Evolutionary conservation across 2,329 filamentous ascomycete species (phyloP), one percentile per base, ranked within the genome.

Genomic region (Talaromyces islandicus): DNA sequence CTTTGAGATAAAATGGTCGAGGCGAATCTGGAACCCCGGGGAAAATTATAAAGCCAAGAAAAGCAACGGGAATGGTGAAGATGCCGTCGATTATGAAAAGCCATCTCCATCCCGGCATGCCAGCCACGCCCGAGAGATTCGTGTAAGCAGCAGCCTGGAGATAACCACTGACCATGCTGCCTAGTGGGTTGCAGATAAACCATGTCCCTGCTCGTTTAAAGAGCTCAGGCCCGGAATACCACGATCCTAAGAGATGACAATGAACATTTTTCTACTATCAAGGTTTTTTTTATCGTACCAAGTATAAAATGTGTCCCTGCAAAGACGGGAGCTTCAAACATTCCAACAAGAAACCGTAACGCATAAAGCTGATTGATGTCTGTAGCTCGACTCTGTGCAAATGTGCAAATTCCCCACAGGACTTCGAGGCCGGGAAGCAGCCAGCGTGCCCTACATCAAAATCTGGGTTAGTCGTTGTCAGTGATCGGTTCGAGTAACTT

Each of bases 41-140:
- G 56, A 72, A 72, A 3, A 83, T 76, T 7, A 84, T 68, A 65
- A 79, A 85, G 0, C 83, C 83, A 5, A 81, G 77, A 1, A 85
- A 59, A 1, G 81, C 81, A 14, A 85, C 79, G 0, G 83, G 83
- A 3, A 85, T 73, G 2, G 80, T 83, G 64, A 85, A 84, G 43
- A 83, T 72, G 0, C 80, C 81, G 64, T 85, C 82, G 48, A 85
- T 81, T 43, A 86, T 80, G 59, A 86, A 86, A 0, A 85, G 73
- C 82, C 80, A 82, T 62, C 79, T 73, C 80, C 80, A 83, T 0
- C 82, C 82, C 0, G 77, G 71, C 66, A 80, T 77, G 0, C 82
- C 82, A 11, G 68, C 68, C 0, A 78, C 71, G 0, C 82, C 82
- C 19, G 81, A 80, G 0, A 85, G 73, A 29, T 79, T 79, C 21